Conservation (phyloP, 2,329 filamentous ascomycete genomes). For the Metarhizium guizhouense region DNA sequence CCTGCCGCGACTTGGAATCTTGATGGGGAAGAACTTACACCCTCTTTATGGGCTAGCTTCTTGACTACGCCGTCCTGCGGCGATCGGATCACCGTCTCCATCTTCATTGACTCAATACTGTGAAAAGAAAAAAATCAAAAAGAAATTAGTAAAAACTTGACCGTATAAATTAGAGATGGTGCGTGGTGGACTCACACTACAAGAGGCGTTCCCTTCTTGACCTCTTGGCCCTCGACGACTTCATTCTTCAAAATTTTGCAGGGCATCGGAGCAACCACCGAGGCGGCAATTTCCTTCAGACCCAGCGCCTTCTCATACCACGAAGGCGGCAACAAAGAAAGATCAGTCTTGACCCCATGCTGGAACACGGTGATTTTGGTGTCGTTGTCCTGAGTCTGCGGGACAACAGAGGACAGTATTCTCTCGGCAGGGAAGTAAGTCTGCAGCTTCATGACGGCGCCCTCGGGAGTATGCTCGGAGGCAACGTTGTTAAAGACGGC, state of each 20-base stretch:
- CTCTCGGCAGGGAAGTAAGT: constrained; percentile 73
- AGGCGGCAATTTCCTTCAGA: constrained; percentile 69
- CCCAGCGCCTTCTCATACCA: constrained; percentile 89
- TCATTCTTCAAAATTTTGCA: constrained; percentile 92
- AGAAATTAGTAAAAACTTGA: not conserved
- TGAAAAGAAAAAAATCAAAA: not conserved
- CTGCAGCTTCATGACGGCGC: constrained; percentile 22
- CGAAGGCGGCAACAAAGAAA: constrained; percentile 50
- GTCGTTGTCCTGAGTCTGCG: constrained; percentile 40
- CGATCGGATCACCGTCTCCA: constrained; percentile 76
- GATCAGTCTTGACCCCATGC: constrained; percentile 49
- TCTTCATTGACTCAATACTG: constrained; percentile 81
- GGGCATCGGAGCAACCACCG: constrained; percentile 89
- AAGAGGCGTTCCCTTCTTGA: constrained; percentile 77
- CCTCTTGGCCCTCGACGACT: constrained; percentile 69
- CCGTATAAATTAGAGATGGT: not conserved
- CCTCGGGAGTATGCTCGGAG: constrained; percentile 24
- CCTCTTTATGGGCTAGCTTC: constrained; percentile 64
- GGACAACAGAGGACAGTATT: constrained; percentile 69
- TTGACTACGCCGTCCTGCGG: constrained; percentile 65
- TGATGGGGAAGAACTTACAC: constrained; percentile 40
- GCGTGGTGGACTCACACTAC: constrained; percentile 56
- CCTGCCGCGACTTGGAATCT: too few species aligned
- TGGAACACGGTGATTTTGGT: constrained; percentile 72
- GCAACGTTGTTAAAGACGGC: constrained; percentile 36